Evolutionary conservation across 768 basidiomycete genomes (phyloP).

Genomic region (Naganishia kalamii): DNA sequence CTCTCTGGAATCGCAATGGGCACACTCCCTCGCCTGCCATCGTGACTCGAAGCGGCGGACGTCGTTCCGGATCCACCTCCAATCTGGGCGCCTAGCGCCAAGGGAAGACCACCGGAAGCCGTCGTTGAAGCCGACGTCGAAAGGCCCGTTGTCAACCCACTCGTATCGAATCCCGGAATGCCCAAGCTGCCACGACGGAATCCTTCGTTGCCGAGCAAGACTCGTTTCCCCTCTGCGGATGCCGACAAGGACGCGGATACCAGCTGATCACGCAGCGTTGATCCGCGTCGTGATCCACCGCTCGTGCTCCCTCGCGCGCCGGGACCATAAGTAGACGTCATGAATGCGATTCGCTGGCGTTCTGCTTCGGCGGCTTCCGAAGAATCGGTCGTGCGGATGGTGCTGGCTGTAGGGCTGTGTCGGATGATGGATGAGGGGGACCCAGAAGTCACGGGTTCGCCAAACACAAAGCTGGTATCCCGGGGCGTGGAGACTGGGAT

Average conservation of each 20-base stretch:
- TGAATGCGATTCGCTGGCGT: conserved; percentile 40
- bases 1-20: conserved; percentile 41
- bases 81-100: not conserved
- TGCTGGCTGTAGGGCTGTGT: conserved; percentile 24
- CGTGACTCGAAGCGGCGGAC: conserved; percentile 5
- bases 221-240: conserved; percentile 18
- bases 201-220: conserved; percentile 23
- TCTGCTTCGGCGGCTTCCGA: conserved; percentile 44
- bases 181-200: conserved; percentile 19
- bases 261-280: conserved; percentile 6
- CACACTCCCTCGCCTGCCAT: conserved; percentile 36
- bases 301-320: conserved; percentile 28
- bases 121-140: conserved; percentile 5
- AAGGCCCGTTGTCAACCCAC: not conserved
- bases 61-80: not conserved
- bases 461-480: conserved; percentile 20
- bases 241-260: not conserved
- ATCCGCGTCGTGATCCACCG: conserved; percentile 4
- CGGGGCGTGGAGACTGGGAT: not conserved
- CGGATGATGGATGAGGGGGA: not conserved
- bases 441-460: not conserved
- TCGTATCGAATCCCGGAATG: conserved; percentile 11
- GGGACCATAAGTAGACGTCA: conserved; percentile 38
- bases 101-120: not conserved
- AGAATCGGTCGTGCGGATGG: conserved; percentile 29